Evolutionary conservation across 2,329 filamentous ascomycete genomes (phyloP).

Genomic region (Alternaria novae-zelandiae): DNA sequence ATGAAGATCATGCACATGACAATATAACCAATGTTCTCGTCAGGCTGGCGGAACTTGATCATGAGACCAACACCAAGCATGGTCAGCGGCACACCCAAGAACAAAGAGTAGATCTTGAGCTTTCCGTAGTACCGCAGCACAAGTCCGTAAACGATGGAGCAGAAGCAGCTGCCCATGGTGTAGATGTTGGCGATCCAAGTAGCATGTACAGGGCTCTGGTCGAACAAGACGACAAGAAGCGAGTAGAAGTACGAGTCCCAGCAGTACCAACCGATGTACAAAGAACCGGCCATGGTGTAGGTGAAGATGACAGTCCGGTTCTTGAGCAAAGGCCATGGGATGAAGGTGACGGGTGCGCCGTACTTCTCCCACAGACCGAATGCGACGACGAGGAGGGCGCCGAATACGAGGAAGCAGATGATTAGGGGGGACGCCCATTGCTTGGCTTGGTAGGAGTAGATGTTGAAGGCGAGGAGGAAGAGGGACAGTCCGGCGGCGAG

Average conservation of each 20-base stretch:
- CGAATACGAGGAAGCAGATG: conserved; percentile 52
- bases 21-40: conserved; percentile 43
- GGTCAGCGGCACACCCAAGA: conserved; percentile 39
- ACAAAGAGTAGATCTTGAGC: conserved; percentile 38
- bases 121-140: conserved; percentile 38
- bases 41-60: conserved; percentile 48
- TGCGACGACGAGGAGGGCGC: conserved; percentile 42
- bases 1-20: conserved; percentile 48
- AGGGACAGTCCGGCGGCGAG: conserved; percentile 67
- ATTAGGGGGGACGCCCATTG: conserved; percentile 48
- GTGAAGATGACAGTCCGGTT: conserved; percentile 62
- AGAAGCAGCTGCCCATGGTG: conserved; percentile 46
- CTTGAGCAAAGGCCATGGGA: conserved; percentile 56
- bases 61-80: conserved; percentile 46
- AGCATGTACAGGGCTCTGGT: conserved; percentile 40
- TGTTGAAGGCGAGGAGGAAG: conserved; percentile 72
- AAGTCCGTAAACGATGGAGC: conserved; percentile 38
- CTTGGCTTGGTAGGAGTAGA: conserved; percentile 50
- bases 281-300: conserved; percentile 55
- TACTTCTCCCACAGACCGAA: conserved; percentile 53
- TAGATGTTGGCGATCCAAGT: conserved; percentile 52
- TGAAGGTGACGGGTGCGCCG: conserved; percentile 49
- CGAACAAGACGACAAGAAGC: conserved; percentile 49
- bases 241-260: conserved; percentile 54
- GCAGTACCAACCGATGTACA: conserved; percentile 44